Evolutionary conservation across 257 asterid species (phyloP), one percentile per base, ranked within the genome.

Genomic region (Jaltomata sinuosa): DNA sequence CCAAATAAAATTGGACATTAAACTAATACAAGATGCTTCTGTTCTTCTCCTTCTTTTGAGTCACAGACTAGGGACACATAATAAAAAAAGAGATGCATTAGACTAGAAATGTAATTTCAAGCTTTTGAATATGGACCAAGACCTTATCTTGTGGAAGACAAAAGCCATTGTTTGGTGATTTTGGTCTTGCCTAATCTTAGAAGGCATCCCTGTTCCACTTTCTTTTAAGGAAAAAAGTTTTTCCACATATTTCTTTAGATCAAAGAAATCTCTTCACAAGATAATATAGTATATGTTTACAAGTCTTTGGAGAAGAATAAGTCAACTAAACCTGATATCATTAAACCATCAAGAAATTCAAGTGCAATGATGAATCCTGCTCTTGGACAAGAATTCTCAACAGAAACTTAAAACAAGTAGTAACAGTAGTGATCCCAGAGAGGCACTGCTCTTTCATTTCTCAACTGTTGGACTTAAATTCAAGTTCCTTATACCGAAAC

Each of bases 101-200:
- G 7, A 22, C 6, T 57, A 57, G 50, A 57, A 54, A 15, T 68
- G 59, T 83, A 52, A 79, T 27, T 50, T 29, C 34, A 72, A 71
- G 38, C 8, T 27, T 77, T 52, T 34, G 79, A 64, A n/a, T 42
- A 86, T 76, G 86, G 88, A 81, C 87, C 86, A 84, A 80, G 62
- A 52, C 78, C 71, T 80, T 85, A 57, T 81, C 87, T 89, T 88
- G 54, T 79, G 84, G 86, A 31, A 77, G 84, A 88, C 91, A 89
- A 89, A 89, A 93, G 91, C 72, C 82, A 83, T 38, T 42, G 84
- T 61, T 57, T 27, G 64, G 82, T 77, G 62, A 49, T 32, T 87
- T 89, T 84, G 85, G 90, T 86, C 85, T 78, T 88, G 87, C 87
- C 90, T 87, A 69, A 88, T 87, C 92, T 91, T 86, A 53, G 71